These are phyloP conservation scores for Termitomyces sp. DNA, from an alignment of 768 basidiomycete species.

Conservation along the genomic window DNA sequence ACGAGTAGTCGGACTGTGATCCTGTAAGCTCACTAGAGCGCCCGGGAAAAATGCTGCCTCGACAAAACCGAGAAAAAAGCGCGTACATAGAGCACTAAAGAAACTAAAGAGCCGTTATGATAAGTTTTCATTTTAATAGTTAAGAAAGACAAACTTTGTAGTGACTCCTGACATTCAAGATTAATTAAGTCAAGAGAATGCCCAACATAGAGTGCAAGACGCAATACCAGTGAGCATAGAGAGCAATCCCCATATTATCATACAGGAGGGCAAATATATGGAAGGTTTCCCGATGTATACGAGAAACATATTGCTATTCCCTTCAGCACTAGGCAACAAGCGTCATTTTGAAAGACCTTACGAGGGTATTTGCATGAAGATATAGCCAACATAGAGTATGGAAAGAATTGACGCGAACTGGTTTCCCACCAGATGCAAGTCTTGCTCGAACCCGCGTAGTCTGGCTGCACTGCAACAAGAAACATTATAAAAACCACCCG, in stretches of 20 bases:
- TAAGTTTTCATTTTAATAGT: neutral
- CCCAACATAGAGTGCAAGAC: neutral
- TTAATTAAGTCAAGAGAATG: neutral
- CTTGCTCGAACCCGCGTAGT: constrained; percentile 64
- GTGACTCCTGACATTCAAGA: constrained; percentile 28
- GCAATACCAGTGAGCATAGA: constrained; percentile 50
- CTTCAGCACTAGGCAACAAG: neutral
- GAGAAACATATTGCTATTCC: constrained; percentile 66
- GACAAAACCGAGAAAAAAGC: constrained; percentile 75
- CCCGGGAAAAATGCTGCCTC: constrained; percentile 74
- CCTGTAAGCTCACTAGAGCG: constrained; percentile 27
- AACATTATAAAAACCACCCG: neutral
- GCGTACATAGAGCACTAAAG: constrained; percentile 58
- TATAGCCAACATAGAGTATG: constrained; percentile 69
- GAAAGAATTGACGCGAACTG: constrained; percentile 67
- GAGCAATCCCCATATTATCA: constrained; percentile 68
- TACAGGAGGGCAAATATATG: constrained; percentile 59
- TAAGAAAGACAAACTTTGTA: constrained; percentile 24
- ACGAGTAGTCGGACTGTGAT: neutral
- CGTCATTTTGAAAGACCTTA: constrained; percentile 26
- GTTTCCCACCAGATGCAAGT: constrained; percentile 54
- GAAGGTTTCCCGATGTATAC: constrained; percentile 67
- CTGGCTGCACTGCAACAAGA: constrained; percentile 53
- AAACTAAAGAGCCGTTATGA: constrained; percentile 38
- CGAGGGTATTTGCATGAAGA: constrained; percentile 79